Percentiles rank a stretch among this genome's conserved stretches.
These are phyloP conservation scores for Aspergillus brunneoviolaceus DNA, from an alignment of 2,329 filamentous ascomycete species.

Conservation along the genomic window DNA sequence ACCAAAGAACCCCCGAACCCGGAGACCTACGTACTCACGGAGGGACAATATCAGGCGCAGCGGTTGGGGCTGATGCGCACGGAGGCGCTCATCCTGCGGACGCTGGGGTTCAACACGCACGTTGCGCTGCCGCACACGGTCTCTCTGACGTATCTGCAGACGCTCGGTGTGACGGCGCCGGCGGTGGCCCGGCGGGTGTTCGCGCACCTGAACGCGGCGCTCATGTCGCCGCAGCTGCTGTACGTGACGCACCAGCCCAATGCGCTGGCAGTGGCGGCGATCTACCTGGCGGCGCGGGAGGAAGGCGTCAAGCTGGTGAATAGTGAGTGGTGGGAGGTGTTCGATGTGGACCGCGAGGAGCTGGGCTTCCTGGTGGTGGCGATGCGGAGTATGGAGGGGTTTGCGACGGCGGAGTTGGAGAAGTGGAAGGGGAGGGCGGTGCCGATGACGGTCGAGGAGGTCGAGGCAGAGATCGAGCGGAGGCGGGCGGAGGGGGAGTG, in stretches of 20 bases:
- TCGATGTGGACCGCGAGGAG: conserved; percentile 92
- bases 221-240: conserved; percentile 83
- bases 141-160: conserved; percentile 88
- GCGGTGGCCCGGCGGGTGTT: conserved; percentile 65
- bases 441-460: conserved; percentile 57
- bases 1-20: conserved; percentile 43
- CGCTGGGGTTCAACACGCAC: conserved; percentile 78
- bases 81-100: conserved; percentile 74
- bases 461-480: conserved; percentile 62
- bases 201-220: conserved; percentile 78
- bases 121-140: conserved; percentile 83
- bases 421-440: conserved; percentile 56
- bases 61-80: conserved; percentile 66
- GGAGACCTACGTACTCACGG: conserved; percentile 66
- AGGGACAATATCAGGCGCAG: conserved; percentile 67
- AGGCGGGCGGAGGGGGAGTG: conserved; percentile 47
- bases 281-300: conserved; percentile 86
- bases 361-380: conserved; percentile 88
- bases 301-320: conserved; percentile 74
- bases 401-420: conserved; percentile 60
- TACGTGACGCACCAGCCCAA: conserved; percentile 91
- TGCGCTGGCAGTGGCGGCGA: conserved; percentile 78
- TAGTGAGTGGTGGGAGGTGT: conserved; percentile 95
- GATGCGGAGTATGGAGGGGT: conserved; percentile 74
- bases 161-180: conserved; percentile 67